Evolutionary conservation across 2,329 filamentous ascomycete genomes (phyloP), one percentile per base, ranked within the genome.

Genomic region (Xylariomycetidae sp.): DNA sequence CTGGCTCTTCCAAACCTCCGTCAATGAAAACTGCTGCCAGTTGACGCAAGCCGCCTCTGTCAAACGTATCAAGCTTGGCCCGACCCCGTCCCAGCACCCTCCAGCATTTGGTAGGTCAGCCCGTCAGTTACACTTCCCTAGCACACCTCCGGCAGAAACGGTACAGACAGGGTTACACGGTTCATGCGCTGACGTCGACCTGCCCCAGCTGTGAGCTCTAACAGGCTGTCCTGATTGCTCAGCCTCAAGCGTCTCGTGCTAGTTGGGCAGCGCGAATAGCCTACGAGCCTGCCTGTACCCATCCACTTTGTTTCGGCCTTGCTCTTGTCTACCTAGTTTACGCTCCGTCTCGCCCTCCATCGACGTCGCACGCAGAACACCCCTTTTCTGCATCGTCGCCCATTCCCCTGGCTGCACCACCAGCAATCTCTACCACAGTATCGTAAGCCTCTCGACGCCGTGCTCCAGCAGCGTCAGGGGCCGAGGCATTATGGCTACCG

Each of bases 401-500:
- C 23, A 29, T 19, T 28, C 31, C 31, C 23, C 22, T 15, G 17
- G 5, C 24, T 29, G n/a, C n/a, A n/a, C n/a, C n/a, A n/a, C n/a
- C n/a, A n/a, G n/a, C n/a, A n/a, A n/a, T n/a, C n/a, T n/a, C n/a
- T n/a, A n/a, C n/a, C n/a, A n/a, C n/a, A n/a, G n/a, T n/a, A n/a
- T n/a, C n/a, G n/a, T n/a, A n/a, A n/a, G n/a, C n/a, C n/a, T n/a
- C n/a, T n/a, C n/a, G n/a, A n/a, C n/a, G n/a, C n/a, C n/a, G n/a
- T n/a, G n/a, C n/a, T n/a, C n/a, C n/a, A n/a, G 20, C 20, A 23
- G 20, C 20, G 8, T 8, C 8, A 8, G 20, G 12, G 8, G 20
- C 8, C 25, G 25, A 9, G 25, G 25, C 66, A 73, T 61, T 58
- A 89, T 89, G 83, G 69, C 81, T 60, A 61, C 59, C 41, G 70